A percentile compares a stretch with the other conserved stretches of the same genome.
phyloP scores from a whole-genome alignment of 441 rosid genomes.

The Croton laevigatus region DNA sequence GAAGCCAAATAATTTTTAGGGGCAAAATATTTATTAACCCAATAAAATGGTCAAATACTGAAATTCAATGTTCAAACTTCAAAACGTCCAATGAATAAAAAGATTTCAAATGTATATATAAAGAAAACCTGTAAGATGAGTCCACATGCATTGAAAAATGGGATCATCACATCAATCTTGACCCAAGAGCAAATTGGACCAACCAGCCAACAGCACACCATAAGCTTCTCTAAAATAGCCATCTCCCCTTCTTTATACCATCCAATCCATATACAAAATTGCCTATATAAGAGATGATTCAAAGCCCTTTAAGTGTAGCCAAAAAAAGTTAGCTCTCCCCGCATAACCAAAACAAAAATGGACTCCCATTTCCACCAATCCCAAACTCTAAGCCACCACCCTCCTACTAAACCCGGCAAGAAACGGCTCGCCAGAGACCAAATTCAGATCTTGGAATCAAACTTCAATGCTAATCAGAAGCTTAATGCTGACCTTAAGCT shows the following conservation, averaged over 20 bases:
- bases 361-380: constrained; percentile 18
- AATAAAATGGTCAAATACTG: no score
- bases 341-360: constrained; percentile 11
- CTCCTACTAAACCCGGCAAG: constrained; percentile 17
- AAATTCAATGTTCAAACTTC: no score
- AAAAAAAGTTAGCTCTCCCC: neutral
- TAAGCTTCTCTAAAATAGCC: no score
- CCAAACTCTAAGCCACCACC: constrained; percentile 9
- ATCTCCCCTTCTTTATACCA: neutral
- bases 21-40: no score
- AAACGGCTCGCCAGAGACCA: constrained; percentile 31
- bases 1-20: no score
- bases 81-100: no score
- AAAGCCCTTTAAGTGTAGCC: neutral
- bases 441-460: constrained; percentile 27
- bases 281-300: constrained; percentile 11
- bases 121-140: neutral
- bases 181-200: neutral
- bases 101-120: no score
- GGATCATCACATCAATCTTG: neutral
- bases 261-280: neutral
- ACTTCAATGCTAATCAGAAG: constrained; percentile 27
- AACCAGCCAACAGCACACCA: no score
- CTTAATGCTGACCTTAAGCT: constrained; percentile 28
- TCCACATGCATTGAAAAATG: neutral